These are phyloP conservation scores for Penicillium sp. DNA, from an alignment of 2,329 filamentous ascomycete genomes.

Conservation along the genomic window DNA sequence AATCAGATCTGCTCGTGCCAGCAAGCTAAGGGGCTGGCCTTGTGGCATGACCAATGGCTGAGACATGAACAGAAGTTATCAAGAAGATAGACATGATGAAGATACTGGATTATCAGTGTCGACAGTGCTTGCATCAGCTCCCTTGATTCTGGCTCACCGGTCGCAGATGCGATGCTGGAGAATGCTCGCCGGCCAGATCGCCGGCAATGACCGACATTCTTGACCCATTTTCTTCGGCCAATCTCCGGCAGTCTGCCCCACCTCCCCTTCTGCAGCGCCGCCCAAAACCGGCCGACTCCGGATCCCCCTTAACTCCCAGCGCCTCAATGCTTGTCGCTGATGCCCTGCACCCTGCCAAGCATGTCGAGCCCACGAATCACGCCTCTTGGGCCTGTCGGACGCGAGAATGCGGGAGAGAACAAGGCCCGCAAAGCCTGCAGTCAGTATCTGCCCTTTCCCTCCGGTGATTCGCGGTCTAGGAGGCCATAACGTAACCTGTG, in stretches of 20 bases:
- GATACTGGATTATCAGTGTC: neutral
- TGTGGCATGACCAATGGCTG: neutral
- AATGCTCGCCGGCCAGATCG: neutral
- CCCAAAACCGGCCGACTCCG: neutral
- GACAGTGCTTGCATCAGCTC: too few species aligned
- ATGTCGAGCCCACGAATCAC: neutral
- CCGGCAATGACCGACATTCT: neutral
- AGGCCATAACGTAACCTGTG: neutral
- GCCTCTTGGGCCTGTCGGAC: neutral
- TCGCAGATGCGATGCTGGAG: too few species aligned
- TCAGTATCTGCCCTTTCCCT: neutral
- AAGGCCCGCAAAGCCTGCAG: slow-evolving; percentile 13
- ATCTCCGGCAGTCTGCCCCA: neutral
- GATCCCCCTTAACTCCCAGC: neutral
- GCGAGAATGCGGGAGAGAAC: neutral
- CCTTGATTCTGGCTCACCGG: too few species aligned
- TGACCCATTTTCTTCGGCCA: neutral
- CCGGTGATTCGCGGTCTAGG: neutral
- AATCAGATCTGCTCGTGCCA: slow-evolving; percentile 21
- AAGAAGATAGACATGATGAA: neutral
- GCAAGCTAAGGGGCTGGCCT: slow-evolving; percentile 17
- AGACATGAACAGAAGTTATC: neutral
- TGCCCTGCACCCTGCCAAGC: too few species aligned
- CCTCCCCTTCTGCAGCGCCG: neutral
- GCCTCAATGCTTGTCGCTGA: neutral